A percentile compares a stretch with the other conserved stretches of the same genome.
Conservation (phyloP, 2,329 filamentous ascomycete species). For the Exophiala xenobiotica region DNA sequence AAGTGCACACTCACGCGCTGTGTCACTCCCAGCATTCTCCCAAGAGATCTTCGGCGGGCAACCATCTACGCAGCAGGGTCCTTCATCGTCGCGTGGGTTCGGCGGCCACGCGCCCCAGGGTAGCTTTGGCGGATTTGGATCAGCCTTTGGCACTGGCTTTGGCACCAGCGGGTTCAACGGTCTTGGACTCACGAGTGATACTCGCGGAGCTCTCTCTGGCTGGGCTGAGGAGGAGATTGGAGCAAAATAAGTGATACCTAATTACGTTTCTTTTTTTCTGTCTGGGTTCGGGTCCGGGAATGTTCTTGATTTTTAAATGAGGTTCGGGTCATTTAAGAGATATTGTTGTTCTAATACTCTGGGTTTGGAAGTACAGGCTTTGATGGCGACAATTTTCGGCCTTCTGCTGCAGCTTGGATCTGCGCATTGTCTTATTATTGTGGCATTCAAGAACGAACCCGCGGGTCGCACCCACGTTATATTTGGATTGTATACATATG, state of each 20-base stretch:
- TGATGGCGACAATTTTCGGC: constrained; percentile 4
- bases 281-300: constrained; percentile 7
- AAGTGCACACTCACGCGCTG: constrained; percentile 72
- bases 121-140: constrained; percentile 60
- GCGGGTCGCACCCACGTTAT: not conserved
- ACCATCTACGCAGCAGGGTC: constrained; percentile 30
- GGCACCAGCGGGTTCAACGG: constrained; percentile 57
- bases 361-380: not conserved
- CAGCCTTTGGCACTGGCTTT: constrained; percentile 56
- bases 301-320: constrained; percentile 17
- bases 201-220: constrained; percentile 53
- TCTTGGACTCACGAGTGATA: constrained; percentile 58
- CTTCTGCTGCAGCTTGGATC: constrained; percentile 17
- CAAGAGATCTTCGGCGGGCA: constrained; percentile 55
- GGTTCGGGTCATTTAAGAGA: constrained; percentile 6
- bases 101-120: constrained; percentile 40
- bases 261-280: constrained; percentile 11
- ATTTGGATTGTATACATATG: constrained; percentile 19
- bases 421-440: constrained; percentile 23
- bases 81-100: constrained; percentile 33
- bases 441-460: constrained; percentile 8
- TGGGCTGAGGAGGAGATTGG: constrained; percentile 66
- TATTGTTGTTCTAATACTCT: constrained; percentile 22
- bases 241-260: constrained; percentile 46
- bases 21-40: constrained; percentile 77